These are phyloP conservation scores for Melianthus villosus DNA, from an alignment of 441 rosid species.

Conservation along the genomic window DNA sequence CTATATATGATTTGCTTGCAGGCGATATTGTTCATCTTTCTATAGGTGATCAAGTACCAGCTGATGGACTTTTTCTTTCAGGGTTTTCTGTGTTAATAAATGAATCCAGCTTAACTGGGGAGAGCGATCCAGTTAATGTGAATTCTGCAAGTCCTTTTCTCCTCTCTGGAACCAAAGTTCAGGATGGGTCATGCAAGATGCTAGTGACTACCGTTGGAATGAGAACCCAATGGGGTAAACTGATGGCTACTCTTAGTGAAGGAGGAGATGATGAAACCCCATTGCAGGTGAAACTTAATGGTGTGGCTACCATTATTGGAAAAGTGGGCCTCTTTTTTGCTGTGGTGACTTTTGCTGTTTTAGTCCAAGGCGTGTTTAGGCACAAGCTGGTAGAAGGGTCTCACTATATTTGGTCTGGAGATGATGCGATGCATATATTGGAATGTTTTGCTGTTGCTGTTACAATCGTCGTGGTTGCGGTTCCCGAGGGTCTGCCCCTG, in stretches of 20 bases:
- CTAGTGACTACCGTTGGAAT: slow-evolving; percentile 40
- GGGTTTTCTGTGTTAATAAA: slow-evolving; percentile 36
- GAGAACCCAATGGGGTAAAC: slow-evolving; percentile 52
- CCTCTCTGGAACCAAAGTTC: slow-evolving; percentile 42
- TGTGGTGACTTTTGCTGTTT: slow-evolving; percentile 40
- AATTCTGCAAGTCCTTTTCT: slow-evolving; percentile 26
- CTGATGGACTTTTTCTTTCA: slow-evolving; percentile 35
- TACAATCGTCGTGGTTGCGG: slow-evolving; percentile 45
- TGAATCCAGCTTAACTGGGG: slow-evolving; percentile 42
- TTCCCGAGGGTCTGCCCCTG: slow-evolving; percentile 43
- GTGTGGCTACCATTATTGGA: slow-evolving; percentile 41
- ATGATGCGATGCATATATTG: slow-evolving; percentile 25
- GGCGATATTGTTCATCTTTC: slow-evolving; percentile 43
- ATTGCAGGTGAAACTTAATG: slow-evolving; percentile 39
- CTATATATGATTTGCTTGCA: slow-evolving; percentile 37
- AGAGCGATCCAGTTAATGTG: slow-evolving; percentile 36
- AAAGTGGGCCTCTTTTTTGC: slow-evolving; percentile 48
- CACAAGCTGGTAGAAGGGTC: slow-evolving; percentile 26
- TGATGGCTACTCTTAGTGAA: slow-evolving; percentile 45
- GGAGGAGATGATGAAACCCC: slow-evolving; percentile 55
- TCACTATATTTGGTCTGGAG: slow-evolving; percentile 34
- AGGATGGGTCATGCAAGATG: slow-evolving; percentile 46
- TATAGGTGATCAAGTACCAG: slow-evolving; percentile 41
- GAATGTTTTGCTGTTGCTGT: slow-evolving; percentile 40
- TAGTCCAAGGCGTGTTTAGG: slow-evolving; percentile 29